Conservation (phyloP, 176 grass and related monocot genomes). For the Poa annua region DNA sequence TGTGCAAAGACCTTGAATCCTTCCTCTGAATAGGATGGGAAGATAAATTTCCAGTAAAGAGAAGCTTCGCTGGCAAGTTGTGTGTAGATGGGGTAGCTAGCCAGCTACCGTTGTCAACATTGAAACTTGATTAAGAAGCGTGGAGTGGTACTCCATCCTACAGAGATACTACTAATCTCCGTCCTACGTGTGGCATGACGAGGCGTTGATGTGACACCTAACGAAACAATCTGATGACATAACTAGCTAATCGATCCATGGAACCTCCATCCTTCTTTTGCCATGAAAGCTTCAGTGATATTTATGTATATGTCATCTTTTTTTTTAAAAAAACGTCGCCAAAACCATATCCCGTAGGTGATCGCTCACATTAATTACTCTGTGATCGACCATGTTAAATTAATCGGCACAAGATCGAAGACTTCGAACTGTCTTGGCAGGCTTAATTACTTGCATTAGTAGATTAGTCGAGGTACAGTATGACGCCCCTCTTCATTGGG, state of each 20-base stretch:
- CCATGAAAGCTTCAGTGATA: neutral
- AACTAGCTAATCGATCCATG: conserved; percentile 18
- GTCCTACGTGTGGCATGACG: conserved; percentile 12
- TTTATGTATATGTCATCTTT: too few species aligned
- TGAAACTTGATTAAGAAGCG: conserved; percentile 35
- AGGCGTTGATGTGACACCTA: conserved; percentile 34
- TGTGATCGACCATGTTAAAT: neutral
- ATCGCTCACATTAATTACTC: neutral
- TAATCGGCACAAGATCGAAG: neutral
- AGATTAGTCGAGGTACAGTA: neutral
- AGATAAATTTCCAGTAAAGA: neutral
- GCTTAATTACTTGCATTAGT: neutral
- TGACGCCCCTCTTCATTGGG: neutral
- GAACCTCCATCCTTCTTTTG: neutral
- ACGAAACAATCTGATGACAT: neutral
- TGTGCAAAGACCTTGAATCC: neutral
- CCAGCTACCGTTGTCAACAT: neutral
- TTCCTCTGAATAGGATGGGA: neutral
- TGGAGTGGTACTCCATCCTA: neutral
- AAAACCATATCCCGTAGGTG: neutral
- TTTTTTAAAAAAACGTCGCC: too few species aligned
- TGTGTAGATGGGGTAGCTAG: neutral
- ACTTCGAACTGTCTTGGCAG: neutral
- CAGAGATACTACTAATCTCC: neutral
- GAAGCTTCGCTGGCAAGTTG: neutral